Evolutionary conservation across 2,329 filamentous ascomycete genomes (phyloP).

Genomic region (Fonsecaea pugnacius): DNA sequence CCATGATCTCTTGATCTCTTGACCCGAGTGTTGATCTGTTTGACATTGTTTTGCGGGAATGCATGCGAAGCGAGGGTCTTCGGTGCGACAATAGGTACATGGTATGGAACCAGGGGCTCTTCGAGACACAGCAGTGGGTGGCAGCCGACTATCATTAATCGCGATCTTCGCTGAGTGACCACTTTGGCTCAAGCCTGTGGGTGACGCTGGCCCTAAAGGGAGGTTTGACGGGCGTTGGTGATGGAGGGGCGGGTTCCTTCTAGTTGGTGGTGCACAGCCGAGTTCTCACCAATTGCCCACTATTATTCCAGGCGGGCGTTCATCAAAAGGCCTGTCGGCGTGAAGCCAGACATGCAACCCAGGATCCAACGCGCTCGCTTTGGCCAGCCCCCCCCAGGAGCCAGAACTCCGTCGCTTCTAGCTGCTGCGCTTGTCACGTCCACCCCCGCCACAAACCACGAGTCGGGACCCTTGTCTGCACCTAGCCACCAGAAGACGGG

Average conservation of each 20-base stretch:
- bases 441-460: constrained; percentile 21
- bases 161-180: not conserved
- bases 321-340: constrained; percentile 1
- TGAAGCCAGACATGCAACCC: constrained; percentile 18
- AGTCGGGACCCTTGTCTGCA: constrained; percentile 8
- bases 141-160: not conserved
- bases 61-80: not conserved
- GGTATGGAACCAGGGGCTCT: not conserved
- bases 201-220: not conserved
- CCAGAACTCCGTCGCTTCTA: constrained; percentile 17
- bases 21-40: not conserved
- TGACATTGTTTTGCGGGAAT: not conserved
- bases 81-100: not conserved
- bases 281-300: constrained; percentile 7
- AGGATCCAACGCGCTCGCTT: constrained; percentile 11
- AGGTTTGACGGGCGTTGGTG: not conserved
- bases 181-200: not conserved
- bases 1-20: not conserved
- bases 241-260: constrained; percentile 1
- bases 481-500: constrained; percentile 16
- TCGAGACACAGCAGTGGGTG: not conserved
- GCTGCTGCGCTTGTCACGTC: constrained; percentile 16
- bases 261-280: not conserved
- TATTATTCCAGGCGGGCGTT: not conserved
- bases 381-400: constrained; percentile 8